Percentiles rank a stretch among this genome's conserved stretches.
phyloP scores from a whole-genome alignment of 495 filamentous ascomycete genomes.

The Lasiosphaeria hispida region DNA sequence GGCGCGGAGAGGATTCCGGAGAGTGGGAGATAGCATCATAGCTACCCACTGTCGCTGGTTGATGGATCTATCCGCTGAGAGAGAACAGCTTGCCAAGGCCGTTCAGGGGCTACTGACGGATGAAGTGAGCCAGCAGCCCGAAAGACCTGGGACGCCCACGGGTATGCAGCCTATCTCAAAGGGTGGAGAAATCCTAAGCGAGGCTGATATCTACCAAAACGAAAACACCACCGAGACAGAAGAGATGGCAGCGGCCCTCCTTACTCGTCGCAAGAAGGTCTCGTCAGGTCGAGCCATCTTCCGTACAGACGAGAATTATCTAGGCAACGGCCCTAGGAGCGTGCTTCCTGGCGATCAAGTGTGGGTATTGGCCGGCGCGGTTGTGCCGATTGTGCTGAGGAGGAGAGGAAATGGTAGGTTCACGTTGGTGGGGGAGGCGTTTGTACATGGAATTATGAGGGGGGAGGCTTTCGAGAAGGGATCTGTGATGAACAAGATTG shows the following conservation, averaged over 20 bases:
- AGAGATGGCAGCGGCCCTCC: not conserved
- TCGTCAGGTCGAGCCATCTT: slow-evolving; percentile 8
- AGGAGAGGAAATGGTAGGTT: not conserved
- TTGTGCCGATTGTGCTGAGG: not conserved
- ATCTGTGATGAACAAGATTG: not conserved
- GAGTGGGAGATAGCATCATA: too few species aligned
- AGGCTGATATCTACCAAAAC: too few species aligned
- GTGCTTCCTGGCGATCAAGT: not conserved
- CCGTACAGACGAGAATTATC: slow-evolving; percentile 3
- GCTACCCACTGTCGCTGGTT: not conserved
- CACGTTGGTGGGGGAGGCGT: slow-evolving; percentile 8
- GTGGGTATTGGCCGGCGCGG: slow-evolving; percentile 1
- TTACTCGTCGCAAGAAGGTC: not conserved
- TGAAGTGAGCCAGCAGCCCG: not conserved
- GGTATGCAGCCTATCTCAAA: too few species aligned
- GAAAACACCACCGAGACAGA: not conserved
- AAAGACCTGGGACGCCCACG: too few species aligned
- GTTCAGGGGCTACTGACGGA: not conserved
- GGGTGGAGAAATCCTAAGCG: too few species aligned
- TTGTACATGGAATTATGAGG: slow-evolving; percentile 9
- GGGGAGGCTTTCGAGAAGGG: slow-evolving; percentile 1
- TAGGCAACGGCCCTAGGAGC: slow-evolving; percentile 3
- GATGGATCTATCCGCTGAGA: not conserved
- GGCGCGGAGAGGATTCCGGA: too few species aligned
- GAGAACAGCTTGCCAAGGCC: not conserved